Evolutionary conservation across 805 yeast genomes (phyloP).

Genomic region (Candida bentonensis): DNA sequence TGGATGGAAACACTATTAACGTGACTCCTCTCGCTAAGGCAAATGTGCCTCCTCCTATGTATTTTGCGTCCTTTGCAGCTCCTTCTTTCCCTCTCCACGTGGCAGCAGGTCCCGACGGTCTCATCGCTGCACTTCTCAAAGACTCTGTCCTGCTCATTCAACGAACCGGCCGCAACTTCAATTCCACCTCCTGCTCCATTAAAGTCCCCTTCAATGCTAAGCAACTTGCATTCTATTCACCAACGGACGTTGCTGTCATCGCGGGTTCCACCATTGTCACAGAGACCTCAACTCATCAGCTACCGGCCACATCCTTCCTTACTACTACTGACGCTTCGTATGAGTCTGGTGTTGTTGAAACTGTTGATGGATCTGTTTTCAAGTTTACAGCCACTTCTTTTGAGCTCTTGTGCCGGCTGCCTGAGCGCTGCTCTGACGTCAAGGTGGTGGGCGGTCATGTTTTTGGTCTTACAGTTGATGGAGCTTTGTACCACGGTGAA

Average conservation of each 20-base stretch:
- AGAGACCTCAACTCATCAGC: neutral
- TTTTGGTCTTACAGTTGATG: conserved; percentile 65
- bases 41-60: conserved; percentile 90
- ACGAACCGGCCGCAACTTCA: neutral
- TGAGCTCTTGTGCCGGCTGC: conserved; percentile 37
- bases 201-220: conserved; percentile 24
- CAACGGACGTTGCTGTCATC: conserved; percentile 38
- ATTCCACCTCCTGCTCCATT: neutral
- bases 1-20: conserved; percentile 59
- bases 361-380: conserved; percentile 47
- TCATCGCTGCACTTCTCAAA: conserved; percentile 41
- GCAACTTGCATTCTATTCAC: conserved; percentile 44
- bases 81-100: conserved; percentile 44
- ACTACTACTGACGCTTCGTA: neutral
- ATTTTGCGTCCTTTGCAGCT: conserved; percentile 50
- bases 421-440: conserved; percentile 48
- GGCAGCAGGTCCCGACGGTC: conserved; percentile 43
- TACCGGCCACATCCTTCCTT: neutral
- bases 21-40: conserved; percentile 76
- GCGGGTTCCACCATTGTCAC: conserved; percentile 8
- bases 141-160: conserved; percentile 1
- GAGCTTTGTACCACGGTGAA: conserved; percentile 56
- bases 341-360: conserved; percentile 38
- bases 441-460: conserved; percentile 19
- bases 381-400: conserved; percentile 19